phyloP scores from a whole-genome alignment of 2,329 filamentous ascomycete species.

The Beauveria sp. region DNA sequence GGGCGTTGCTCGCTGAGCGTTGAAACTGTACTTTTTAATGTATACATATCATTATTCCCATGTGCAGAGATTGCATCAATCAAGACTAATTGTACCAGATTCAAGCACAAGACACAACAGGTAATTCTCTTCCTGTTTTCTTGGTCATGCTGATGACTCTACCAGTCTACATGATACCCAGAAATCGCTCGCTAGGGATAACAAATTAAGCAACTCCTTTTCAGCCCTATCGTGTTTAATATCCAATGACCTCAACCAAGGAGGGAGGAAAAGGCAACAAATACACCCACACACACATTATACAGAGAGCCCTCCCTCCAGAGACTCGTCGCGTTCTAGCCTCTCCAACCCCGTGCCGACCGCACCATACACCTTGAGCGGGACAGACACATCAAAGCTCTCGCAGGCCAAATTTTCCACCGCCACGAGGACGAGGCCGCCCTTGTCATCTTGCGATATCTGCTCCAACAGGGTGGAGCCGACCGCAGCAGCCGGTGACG shows the following conservation, averaged over 20 bases:
- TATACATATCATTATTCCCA: not conserved
- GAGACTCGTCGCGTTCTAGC: constrained; percentile 47
- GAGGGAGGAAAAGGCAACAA: not conserved
- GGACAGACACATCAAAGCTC: constrained; percentile 84
- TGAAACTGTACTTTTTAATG: not conserved
- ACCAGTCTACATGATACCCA: not conserved
- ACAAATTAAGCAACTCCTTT: not conserved
- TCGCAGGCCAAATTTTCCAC: constrained; percentile 74
- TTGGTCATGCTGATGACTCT: not conserved
- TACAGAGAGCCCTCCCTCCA: constrained; percentile 37
- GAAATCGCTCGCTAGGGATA: not conserved
- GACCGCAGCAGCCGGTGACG: constrained; percentile 17
- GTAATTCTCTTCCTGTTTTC: not conserved
- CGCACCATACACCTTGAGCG: constrained; percentile 70
- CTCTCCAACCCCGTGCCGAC: constrained; percentile 49
- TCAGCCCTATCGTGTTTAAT: not conserved
- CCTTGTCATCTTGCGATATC: constrained; percentile 70
- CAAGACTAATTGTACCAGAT: no score
- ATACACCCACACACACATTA: constrained; percentile 17
- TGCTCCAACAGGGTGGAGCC: constrained; percentile 61
- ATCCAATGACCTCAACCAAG: constrained; percentile 3
- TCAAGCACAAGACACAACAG: not conserved
- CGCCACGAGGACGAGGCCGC: constrained; percentile 64
- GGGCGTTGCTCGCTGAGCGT: not conserved
- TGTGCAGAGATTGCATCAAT: not conserved